Percentiles rank a stretch among this genome's conserved stretches.
These are phyloP conservation scores for Fusarium virguliforme DNA, from an alignment of 2,329 filamentous ascomycete genomes.

Conservation along the genomic window DNA sequence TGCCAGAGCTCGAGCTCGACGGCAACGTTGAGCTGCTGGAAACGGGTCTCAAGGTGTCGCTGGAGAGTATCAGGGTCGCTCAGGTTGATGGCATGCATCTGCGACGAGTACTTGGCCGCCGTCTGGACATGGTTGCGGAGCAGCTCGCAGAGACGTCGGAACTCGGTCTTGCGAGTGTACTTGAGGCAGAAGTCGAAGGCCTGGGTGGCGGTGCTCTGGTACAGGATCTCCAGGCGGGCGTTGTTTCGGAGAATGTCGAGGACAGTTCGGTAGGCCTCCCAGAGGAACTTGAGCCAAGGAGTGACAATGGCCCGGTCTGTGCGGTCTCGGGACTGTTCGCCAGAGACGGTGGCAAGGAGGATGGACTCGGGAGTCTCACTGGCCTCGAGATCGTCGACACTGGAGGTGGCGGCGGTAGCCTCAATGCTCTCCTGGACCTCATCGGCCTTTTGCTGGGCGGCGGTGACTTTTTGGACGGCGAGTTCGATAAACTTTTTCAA, in stretches of 20 bases:
- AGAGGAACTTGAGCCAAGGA: constrained; percentile 99
- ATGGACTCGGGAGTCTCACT: constrained; percentile 99
- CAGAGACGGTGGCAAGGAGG: constrained; percentile 95
- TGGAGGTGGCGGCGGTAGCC: constrained; percentile 74
- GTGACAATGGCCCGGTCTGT: constrained; percentile 99
- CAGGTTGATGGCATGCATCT: constrained; percentile 99
- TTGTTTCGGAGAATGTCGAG: constrained; percentile 99
- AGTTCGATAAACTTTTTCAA: constrained; percentile 98
- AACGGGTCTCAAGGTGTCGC: constrained; percentile 96
- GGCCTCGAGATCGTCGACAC: constrained; percentile 95
- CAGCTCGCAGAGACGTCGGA: constrained; percentile 97
- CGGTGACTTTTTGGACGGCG: constrained; percentile 95
- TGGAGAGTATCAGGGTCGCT: constrained; percentile 98
- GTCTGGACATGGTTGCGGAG: constrained; percentile 99
- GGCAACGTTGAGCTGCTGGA: constrained; percentile 98
- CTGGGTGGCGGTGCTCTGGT: constrained; percentile 97
- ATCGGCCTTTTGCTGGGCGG: constrained; percentile 95
- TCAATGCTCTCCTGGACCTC: constrained; percentile 93
- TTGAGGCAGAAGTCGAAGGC: constrained; percentile 99
- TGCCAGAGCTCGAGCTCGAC: constrained; percentile 99
- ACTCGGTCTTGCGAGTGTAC: constrained; percentile 99
- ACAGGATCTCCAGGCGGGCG: constrained; percentile 95
- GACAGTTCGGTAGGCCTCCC: constrained; percentile 99
- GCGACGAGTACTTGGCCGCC: constrained; percentile 97
- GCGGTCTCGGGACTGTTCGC: constrained; percentile 96